Base-by-base conservation (phyloP, 2,329 filamentous ascomycete species). In the Penicillium capsulatum region DNA sequence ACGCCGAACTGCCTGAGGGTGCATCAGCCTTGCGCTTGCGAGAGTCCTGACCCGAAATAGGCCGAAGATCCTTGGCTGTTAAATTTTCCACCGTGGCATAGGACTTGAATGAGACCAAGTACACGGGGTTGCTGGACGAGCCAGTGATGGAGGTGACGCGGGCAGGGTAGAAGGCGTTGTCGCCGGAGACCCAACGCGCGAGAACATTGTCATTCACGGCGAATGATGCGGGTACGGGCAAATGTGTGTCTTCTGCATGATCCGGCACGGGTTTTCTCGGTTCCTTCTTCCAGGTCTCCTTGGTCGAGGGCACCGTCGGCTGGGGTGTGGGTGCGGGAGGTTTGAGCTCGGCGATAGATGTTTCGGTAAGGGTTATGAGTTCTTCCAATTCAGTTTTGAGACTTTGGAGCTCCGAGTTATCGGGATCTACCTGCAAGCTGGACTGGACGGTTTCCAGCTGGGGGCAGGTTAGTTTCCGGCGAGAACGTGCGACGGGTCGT, bases 71-170 rank as follows among this genome's bases (percentile, higher is more conserved):
- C 65, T 84, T 83, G 46, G 84, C 80, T 44, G 83, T 79, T 45
- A 94, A 69, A 22, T 86, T 92, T 66, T 95, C 89, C 31, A 84
- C 87, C 15, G 78, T 88, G 34, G 64, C 63, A 69, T 97, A 97
- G 57, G 81, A 86, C 69, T 94, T 91, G 74, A 97, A 98, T 54
- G 86, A 92, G 65, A 98, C 90, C 33, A 87, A 84, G 64, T 96
- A 98, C 48, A 96, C 86, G 24, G 90, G 91, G 36, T 87, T 86
- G 30, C 81, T 85, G n/a, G 84, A 83, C 7, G 89, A 95, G 42
- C 92, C 92, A 15, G 91, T 96, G 55, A 96, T 90, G 36, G 86
- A 90, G 36, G 88, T 91, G 65, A 98, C 94, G 57, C 87, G 83
- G 29, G 90, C 92, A 31, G 88, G 84, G 69, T 97, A 97, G 69